Conservation (phyloP, 208 protist genomes). For the Naegleria gruberi region DNA sequence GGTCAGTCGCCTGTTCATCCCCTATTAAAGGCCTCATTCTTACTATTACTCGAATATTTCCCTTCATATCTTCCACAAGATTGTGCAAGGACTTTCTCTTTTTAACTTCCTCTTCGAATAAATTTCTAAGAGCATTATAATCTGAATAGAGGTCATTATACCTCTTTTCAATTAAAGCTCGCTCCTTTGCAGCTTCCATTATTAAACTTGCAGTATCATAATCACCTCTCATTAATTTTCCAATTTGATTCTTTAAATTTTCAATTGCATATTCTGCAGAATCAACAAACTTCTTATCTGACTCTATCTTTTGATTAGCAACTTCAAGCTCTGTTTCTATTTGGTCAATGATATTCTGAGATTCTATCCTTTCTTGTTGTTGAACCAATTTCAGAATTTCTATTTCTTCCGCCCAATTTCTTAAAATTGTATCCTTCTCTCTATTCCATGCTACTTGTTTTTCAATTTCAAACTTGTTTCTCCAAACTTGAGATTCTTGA, state of each 20-base stretch:
- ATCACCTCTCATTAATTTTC: not conserved
- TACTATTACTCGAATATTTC: slow-evolving; percentile 30
- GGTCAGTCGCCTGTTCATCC: not conserved
- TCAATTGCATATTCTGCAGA: slow-evolving; percentile 13
- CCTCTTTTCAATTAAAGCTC: slow-evolving; percentile 5
- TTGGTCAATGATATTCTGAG: not conserved
- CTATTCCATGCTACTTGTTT: not conserved
- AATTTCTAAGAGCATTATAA: slow-evolving; percentile 11
- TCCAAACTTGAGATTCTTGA: not conserved
- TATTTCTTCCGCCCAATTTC: slow-evolving; percentile 9
- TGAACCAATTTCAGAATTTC: not conserved
- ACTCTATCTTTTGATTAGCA: slow-evolving; percentile 2
- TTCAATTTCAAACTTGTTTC: not conserved
- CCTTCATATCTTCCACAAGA: slow-evolving; percentile 32
- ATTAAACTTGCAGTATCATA: slow-evolving; percentile 13
- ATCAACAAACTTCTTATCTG: slow-evolving; percentile 24
- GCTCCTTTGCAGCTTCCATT: slow-evolving; percentile 17
- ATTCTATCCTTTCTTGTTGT: not conserved
- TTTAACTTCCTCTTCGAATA: not conserved
- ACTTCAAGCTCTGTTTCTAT: not conserved
- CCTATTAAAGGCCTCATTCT: slow-evolving; percentile 14
- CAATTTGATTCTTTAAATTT: slow-evolving; percentile 20
- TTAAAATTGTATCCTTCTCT: not conserved
- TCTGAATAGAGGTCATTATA: not conserved
- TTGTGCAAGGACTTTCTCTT: slow-evolving; percentile 28